Percentiles rank a stretch among this genome's conserved stretches.
phyloP scores from a whole-genome alignment of 306 rosid genomes.

The Citrullus colocynthis region DNA sequence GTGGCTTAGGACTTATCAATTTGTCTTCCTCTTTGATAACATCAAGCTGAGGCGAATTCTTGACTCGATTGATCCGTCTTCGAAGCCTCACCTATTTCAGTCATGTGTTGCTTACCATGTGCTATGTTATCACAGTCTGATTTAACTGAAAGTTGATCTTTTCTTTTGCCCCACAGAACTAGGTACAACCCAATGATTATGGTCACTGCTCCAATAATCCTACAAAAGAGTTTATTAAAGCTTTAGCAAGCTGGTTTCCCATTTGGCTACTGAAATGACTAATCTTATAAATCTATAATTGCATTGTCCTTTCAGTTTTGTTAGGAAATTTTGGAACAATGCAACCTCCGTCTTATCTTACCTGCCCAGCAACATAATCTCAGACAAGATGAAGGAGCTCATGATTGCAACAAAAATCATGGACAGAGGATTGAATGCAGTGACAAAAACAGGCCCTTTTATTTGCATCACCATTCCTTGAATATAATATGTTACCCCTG shows the following conservation, averaged over 20 bases:
- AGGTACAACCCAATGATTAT: constrained; percentile 31
- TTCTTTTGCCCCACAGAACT: constrained; percentile 42
- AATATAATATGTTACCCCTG: constrained; percentile 26
- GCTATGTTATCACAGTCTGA: background rate
- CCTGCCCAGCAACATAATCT: constrained; percentile 40
- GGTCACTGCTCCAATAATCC: constrained; percentile 31
- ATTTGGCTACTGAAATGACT: background rate
- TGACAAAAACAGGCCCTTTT: constrained; percentile 42
- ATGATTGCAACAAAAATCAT: constrained; percentile 40
- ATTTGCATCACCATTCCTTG: constrained; percentile 38
- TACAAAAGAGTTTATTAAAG: background rate
- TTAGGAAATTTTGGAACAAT: background rate
- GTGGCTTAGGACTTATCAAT: background rate
- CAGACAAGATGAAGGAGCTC: constrained; percentile 29
- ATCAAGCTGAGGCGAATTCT: background rate
- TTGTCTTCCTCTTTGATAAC: background rate
- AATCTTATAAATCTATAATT: background rate
- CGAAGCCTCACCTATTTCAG: background rate
- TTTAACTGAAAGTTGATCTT: constrained; percentile 12
- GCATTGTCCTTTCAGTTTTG: background rate
- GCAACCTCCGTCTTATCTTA: background rate
- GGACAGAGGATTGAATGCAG: constrained; percentile 32
- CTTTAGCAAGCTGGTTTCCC: background rate
- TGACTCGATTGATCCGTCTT: background rate
- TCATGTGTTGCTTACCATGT: constrained; percentile 5